Percentiles rank a stretch among this genome's conserved stretches.
phyloP scores from a whole-genome alignment of 2,329 filamentous ascomycete species.

The Colletotrichum aenigma region DNA sequence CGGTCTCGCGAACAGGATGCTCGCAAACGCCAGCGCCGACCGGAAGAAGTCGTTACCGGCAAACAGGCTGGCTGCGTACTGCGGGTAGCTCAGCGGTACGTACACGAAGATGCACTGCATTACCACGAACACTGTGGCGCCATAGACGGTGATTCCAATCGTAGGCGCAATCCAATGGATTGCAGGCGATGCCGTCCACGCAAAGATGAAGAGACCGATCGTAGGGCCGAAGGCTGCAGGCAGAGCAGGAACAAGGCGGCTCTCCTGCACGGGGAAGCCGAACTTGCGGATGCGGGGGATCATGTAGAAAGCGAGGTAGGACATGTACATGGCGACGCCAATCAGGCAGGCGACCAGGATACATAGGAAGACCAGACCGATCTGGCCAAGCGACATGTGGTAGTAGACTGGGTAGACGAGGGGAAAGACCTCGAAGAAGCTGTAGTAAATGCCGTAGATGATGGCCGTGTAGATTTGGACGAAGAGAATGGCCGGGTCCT shows the following conservation, averaged over 20 bases:
- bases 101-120: slow-evolving; percentile 67
- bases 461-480: slow-evolving; percentile 66
- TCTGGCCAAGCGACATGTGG: slow-evolving; percentile 60
- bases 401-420: slow-evolving; percentile 66
- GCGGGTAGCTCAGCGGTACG: slow-evolving; percentile 59
- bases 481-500: slow-evolving; percentile 67
- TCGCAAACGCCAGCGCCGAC: slow-evolving; percentile 61
- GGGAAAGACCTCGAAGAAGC: slow-evolving; percentile 70
- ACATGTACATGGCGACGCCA: slow-evolving; percentile 51
- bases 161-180: slow-evolving; percentile 61
- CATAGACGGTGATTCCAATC: slow-evolving; percentile 62
- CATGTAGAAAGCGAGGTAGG: slow-evolving; percentile 57
- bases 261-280: slow-evolving; percentile 57
- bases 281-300: slow-evolving; percentile 52
- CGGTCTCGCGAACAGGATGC: slow-evolving; percentile 64
- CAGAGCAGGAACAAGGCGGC: slow-evolving; percentile 60
- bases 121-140: slow-evolving; percentile 55
- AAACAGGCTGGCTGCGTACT: slow-evolving; percentile 63
- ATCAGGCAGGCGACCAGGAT: slow-evolving; percentile 62
- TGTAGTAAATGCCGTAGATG: slow-evolving; percentile 66
- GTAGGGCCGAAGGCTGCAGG: slow-evolving; percentile 56
- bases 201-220: slow-evolving; percentile 65
- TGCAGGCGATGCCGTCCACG: slow-evolving; percentile 56
- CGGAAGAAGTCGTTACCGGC: slow-evolving; percentile 66
- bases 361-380: slow-evolving; percentile 65